Conservation (phyloP, 2,329 filamentous ascomycete genomes). For the Pseudodiploospora longispora region DNA sequence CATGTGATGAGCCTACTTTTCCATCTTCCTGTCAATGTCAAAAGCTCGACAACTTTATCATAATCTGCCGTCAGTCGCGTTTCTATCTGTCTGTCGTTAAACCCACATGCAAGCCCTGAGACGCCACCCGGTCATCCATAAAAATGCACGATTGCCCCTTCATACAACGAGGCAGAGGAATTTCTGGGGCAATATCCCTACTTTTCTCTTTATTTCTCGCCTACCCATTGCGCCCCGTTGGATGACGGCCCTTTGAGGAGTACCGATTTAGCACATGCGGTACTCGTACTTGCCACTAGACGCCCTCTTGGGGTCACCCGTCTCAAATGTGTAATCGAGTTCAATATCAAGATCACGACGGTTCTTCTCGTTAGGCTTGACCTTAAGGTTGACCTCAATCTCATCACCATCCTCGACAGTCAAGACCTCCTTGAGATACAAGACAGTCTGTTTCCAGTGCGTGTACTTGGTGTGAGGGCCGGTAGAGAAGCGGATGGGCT, state of each 20-base stretch:
- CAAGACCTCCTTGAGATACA: constrained; percentile 89
- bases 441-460: constrained; percentile 99
- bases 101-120: constrained; percentile 4
- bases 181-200: neutral
- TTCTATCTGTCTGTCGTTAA: constrained; percentile 7
- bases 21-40: too few species aligned
- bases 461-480: constrained; percentile 98
- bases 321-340: constrained; percentile 73
- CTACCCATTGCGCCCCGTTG: neutral
- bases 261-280: constrained; percentile 56
- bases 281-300: constrained; percentile 68
- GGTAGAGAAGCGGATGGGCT: constrained; percentile 92
- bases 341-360: constrained; percentile 88
- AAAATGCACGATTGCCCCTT: too few species aligned
- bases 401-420: constrained; percentile 84
- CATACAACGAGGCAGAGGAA: neutral
- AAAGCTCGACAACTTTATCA: too few species aligned
- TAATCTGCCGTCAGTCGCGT: neutral
- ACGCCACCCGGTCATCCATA: constrained; percentile 4
- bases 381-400: constrained; percentile 64
- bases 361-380: constrained; percentile 90
- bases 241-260: neutral
- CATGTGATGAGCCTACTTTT: too few species aligned
- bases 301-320: constrained; percentile 61
- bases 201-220: constrained; percentile 2